Evolutionary conservation across 495 filamentous ascomycete species (phyloP).

Genomic region (Penicillium coprophilum): DNA sequence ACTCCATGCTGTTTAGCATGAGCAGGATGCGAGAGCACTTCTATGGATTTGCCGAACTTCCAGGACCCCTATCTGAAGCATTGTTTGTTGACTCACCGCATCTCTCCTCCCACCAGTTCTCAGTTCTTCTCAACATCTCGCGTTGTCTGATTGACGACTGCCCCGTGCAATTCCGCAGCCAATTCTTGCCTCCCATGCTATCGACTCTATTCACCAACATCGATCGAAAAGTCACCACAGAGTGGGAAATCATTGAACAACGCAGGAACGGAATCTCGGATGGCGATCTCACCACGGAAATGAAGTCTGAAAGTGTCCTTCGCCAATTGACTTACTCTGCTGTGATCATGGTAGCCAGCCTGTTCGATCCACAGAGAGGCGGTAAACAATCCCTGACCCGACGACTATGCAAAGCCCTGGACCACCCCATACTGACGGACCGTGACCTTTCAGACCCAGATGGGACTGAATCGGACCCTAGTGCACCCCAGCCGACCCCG

Average conservation of each 20-base stretch:
- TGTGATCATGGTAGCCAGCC: conserved; percentile 82
- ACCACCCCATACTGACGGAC: conserved; percentile 16
- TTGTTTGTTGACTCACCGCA: conserved; percentile 80
- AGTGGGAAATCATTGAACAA: conserved; percentile 72
- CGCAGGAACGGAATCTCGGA: conserved; percentile 64
- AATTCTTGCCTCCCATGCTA: conserved; percentile 86
- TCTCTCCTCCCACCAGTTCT: conserved; percentile 89
- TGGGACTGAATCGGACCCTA: conserved; percentile 43
- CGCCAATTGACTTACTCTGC: conserved; percentile 91
- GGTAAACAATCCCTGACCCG: conserved; percentile 29
- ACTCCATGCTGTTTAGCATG: conserved; percentile 92
- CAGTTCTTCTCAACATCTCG: conserved; percentile 81
- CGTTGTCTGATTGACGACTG: conserved; percentile 88
- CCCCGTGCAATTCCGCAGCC: conserved; percentile 68
- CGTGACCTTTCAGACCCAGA: conserved; percentile 36
- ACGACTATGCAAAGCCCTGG: neutral
- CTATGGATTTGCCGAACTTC: conserved; percentile 82
- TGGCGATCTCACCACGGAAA: conserved; percentile 81
- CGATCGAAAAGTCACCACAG: conserved; percentile 77
- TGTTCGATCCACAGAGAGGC: conserved; percentile 72
- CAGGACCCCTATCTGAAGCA: conserved; percentile 78
- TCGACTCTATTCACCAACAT: conserved; percentile 80
- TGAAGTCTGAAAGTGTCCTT: conserved; percentile 96
- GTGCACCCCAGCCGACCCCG: conserved; percentile 34
- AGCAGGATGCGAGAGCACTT: conserved; percentile 82